These are phyloP conservation scores for Plasmodiophora brassicae DNA, from an alignment of 208 protist genomes.

Conservation along the genomic window DNA sequence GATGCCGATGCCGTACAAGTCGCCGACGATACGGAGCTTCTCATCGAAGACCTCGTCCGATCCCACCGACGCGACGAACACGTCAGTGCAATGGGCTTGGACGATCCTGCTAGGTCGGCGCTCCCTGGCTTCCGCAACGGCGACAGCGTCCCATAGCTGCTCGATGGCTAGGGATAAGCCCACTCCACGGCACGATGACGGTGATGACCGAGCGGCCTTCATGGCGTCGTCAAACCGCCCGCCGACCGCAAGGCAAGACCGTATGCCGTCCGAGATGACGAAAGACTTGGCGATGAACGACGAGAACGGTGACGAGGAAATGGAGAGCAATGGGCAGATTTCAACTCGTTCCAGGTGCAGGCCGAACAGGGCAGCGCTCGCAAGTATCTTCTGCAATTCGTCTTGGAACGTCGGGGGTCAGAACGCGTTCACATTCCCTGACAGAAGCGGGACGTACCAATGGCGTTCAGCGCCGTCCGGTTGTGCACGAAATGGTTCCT, in stretches of 20 bases:
- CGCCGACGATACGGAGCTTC: not conserved
- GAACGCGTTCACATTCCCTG: no score
- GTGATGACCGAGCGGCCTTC: not conserved
- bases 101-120: not conserved
- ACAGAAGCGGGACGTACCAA: not conserved
- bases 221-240: not conserved
- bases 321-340: not conserved
- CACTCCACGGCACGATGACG: no score
- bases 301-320: not conserved
- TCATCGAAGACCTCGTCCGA: conserved; percentile 12
- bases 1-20: not conserved
- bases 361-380: not conserved
- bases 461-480: not conserved
- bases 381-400: not conserved
- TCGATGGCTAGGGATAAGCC: conserved; percentile 13
- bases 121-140: not conserved
- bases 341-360: not conserved
- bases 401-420: not conserved
- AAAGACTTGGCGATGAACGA: not conserved
- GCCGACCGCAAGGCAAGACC: conserved; percentile 3
- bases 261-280: not conserved
- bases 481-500: conserved; percentile 31
- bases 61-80: not conserved
- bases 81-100: not conserved
- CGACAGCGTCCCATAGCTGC: not conserved